A percentile compares a stretch with the other conserved stretches of the same genome.
Conservation (phyloP, 257 asterid species). For the Phtheirospermum japonicum region DNA sequence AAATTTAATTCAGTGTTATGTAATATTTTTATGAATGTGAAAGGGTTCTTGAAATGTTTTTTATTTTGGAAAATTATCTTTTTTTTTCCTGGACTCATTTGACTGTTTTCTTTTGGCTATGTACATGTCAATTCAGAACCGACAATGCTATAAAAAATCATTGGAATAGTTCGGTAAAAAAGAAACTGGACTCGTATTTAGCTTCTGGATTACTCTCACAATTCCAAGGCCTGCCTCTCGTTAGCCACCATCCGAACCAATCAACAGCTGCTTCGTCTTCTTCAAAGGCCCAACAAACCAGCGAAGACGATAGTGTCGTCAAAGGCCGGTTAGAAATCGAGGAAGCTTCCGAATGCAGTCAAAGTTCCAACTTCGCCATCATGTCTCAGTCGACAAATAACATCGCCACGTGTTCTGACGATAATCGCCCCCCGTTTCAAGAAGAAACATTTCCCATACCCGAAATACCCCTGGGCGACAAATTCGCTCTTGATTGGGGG, state of each 20-base stretch:
- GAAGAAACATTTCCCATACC: constrained; percentile 42
- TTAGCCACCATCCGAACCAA: constrained; percentile 38
- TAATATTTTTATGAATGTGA: too few relatives aligned
- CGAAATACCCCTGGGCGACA: constrained; percentile 46
- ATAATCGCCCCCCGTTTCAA: constrained; percentile 41
- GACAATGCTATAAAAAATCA: constrained; percentile 97
- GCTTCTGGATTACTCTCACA: constrained; percentile 86
- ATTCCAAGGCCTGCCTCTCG: constrained; percentile 62
- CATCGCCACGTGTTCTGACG: constrained; percentile 12
- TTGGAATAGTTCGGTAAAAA: constrained; percentile 97
- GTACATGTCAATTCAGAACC: constrained; percentile 57
- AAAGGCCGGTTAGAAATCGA: constrained; percentile 57
- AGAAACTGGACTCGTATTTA: constrained; percentile 83
- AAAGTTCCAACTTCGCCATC: constrained; percentile 51
- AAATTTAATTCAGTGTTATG: too few relatives aligned
- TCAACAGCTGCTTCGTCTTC: constrained; percentile 53
- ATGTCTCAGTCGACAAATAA: constrained; percentile 53
- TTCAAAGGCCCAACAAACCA: constrained; percentile 64
- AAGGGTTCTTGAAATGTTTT: too few relatives aligned
- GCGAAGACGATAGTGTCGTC: constrained; percentile 71
- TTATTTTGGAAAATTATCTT: constrained; percentile 1
- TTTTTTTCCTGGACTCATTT: constrained; percentile 26
- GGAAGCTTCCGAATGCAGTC: constrained; percentile 91
- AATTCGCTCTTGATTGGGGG: constrained; percentile 58
- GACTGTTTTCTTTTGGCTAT: constrained; percentile 25